These are phyloP conservation scores for Papilionanthe hybrid DNA, from an alignment of 116 monocot species.

Conservation along the genomic window DNA sequence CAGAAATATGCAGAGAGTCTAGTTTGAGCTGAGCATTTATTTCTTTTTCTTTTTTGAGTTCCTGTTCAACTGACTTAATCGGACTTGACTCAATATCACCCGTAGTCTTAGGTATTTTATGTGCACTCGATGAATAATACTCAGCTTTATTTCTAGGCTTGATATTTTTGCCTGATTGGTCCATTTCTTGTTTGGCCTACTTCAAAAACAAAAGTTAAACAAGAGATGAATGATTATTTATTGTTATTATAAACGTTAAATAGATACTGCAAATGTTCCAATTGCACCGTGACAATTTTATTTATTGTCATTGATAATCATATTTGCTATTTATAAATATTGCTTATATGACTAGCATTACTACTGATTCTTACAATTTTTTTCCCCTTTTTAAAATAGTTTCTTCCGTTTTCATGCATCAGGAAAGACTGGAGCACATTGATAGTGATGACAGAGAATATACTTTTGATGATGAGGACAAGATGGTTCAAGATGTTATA, in stretches of 20 bases:
- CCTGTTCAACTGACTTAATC: too few species aligned
- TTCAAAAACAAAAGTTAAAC: not conserved
- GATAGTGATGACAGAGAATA: constrained; percentile 72
- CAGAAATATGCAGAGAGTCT: too few species aligned
- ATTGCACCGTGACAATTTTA: not conserved
- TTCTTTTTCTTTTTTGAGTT: too few species aligned
- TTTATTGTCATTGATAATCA: not conserved
- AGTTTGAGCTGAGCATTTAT: too few species aligned
- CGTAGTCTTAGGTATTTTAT: not conserved
- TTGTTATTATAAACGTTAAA: not conserved
- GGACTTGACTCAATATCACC: too few species aligned
- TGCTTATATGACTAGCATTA: not conserved
- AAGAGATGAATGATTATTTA: not conserved
- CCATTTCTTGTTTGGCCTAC: not conserved
- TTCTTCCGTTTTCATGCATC: constrained; percentile 3
- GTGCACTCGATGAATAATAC: too few species aligned
- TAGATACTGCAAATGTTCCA: not conserved
- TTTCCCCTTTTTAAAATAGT: not conserved
- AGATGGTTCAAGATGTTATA: constrained; percentile 70
- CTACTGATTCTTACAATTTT: not conserved
- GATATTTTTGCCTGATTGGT: not conserved
- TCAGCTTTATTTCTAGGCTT: not conserved
- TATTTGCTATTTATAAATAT: not conserved
- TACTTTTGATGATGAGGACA: constrained; percentile 68
- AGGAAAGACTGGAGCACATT: constrained; percentile 79